Base-by-base conservation (phyloP, 1,284 basidiomycete species). In the Vanrija sp. region DNA sequence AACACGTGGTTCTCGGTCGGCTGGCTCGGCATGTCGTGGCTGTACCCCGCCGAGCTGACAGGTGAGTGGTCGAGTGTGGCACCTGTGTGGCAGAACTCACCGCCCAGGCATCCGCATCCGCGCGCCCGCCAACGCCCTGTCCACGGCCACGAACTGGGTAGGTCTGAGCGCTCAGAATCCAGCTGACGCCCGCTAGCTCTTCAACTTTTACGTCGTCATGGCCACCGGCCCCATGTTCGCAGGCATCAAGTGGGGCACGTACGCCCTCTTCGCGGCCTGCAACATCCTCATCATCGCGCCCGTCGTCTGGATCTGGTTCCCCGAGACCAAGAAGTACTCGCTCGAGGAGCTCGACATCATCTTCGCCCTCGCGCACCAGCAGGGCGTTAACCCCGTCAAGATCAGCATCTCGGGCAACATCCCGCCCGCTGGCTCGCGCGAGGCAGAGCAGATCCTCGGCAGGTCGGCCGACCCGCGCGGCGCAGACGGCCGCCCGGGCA, bases 81-180 rank as follows among this genome's bases (percentile, higher is more conserved):
- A 12, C 31, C 9, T 25, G 64, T 64, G 18, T 67, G 86, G 23
- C 78, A 81, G 19, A 83, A 85, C 59, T 78, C 84, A 54, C 83
- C 1, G 12, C 83, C 31, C 31, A 31, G 15, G 82, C 80, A 6
- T 83, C 82, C 15, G 36, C 9, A 83, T 85, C 58, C 79, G 84
- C 50, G 82, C 82, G 4, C 83, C 84, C 0, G 84, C 85, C 9
- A 87, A 86, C 58, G 85, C 84, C 4, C 75, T 86, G 36, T 78
- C 82, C 61, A 84, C 85, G 1, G 84, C 84, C 18, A 82, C 81
- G n/a, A 86, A 72, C 61, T 78, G 77, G 76, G n/a, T n/a, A n/a
- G n/a, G n/a, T n/a, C n/a, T n/a, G n/a, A n/a, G n/a, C n/a, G n/a
- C n/a, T n/a, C n/a, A n/a, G n/a, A n/a, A n/a, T n/a, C n/a, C n/a